phyloP scores from a whole-genome alignment of 768 basidiomycete genomes.

The Auricularia sp. region DNA sequence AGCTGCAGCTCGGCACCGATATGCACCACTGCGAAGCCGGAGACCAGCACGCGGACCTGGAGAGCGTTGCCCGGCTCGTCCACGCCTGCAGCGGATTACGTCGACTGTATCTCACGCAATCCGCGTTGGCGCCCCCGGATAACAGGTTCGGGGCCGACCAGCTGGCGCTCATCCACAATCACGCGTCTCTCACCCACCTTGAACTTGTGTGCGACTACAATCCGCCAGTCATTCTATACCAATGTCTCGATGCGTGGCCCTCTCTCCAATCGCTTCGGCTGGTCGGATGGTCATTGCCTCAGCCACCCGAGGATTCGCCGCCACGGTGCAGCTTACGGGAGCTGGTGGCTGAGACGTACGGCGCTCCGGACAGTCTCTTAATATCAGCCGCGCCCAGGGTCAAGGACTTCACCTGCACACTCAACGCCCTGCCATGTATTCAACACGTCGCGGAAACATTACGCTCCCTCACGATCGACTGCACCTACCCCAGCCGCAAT shows the following conservation, averaged over 20 bases:
- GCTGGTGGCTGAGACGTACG: not conserved
- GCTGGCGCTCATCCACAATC: not conserved
- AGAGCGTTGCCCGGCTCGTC: not conserved
- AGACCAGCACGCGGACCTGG: not conserved
- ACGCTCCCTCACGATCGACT: not conserved
- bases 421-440: not conserved
- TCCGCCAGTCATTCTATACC: not conserved
- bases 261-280: not conserved
- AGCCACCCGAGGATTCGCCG: not conserved
- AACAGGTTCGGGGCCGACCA: not conserved
- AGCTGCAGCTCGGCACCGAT: not conserved
- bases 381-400: not conserved
- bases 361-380: not conserved
- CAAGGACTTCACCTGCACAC: not conserved
- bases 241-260: not conserved
- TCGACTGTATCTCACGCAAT: not conserved
- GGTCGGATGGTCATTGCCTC: not conserved
- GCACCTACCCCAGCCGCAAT: not conserved
- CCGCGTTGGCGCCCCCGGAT: not conserved
- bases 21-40: not conserved
- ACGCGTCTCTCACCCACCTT: not conserved
- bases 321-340: not conserved
- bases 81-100: not conserved
- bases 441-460: not conserved
- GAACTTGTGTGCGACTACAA: not conserved